Conservation (phyloP, 352 stramenopile genomes). For the Aphanomyces euteiches region DNA sequence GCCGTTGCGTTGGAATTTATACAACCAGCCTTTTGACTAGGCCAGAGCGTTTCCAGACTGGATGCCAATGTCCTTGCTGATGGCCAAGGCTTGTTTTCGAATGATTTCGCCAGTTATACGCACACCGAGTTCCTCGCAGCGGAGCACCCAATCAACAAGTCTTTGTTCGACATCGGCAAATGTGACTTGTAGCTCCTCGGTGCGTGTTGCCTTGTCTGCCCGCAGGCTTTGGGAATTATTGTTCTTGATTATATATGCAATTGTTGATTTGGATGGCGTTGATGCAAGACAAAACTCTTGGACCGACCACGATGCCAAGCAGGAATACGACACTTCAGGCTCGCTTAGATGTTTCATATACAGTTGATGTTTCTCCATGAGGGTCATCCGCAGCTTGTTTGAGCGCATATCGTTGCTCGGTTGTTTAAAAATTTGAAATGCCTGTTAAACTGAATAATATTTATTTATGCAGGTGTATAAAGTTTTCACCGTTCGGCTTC, state of each 20-base stretch:
- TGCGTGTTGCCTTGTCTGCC: neutral
- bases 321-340: neutral
- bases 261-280: neutral
- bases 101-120: neutral
- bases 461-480: too few relatives aligned
- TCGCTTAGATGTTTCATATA: constrained; percentile 4
- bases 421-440: neutral
- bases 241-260: neutral
- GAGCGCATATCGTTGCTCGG: neutral
- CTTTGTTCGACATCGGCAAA: neutral
- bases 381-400: neutral
- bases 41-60: neutral
- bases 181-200: neutral
- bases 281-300: neutral
- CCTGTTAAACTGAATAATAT: neutral
- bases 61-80: constrained; percentile 3
- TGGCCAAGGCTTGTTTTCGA: neutral
- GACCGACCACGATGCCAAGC: neutral
- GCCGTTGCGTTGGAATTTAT: constrained; percentile 29
- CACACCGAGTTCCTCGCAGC: constrained; percentile 9
- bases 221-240: neutral
- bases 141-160: constrained; percentile 2
- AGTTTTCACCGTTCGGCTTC: too few relatives aligned
- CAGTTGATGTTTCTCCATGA: neutral
- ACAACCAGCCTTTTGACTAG: constrained; percentile 27